Base-by-base conservation (phyloP, 257 asterid species). In the Solanum paucissectum region DNA sequence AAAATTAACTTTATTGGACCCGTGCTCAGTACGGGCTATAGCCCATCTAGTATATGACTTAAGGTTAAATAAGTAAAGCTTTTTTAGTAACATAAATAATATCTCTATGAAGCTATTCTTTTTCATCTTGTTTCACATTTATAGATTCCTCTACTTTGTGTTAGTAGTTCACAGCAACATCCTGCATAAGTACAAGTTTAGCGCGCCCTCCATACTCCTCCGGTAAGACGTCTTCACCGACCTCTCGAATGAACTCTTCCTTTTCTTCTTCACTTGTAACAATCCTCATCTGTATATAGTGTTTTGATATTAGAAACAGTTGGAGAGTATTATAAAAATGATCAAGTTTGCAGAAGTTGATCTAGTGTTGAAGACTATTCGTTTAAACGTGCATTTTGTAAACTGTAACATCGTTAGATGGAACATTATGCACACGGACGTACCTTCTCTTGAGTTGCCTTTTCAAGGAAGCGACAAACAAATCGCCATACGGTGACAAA, bases 191-290 rank as follows among this genome's bases (percentile, higher is more conserved):
- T n/a, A 87, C 89, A 21, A 89, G 90, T 69, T 93, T 89, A 52
- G 97, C 94, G 55, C 77, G 83, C 69, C 99, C 98, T 16, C 98
- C 99, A 83, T 94, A 93, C 88, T 93, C 97, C 91, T 91, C 98
- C 2, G 97, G 96, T 88, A 96, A 90, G 11, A 86, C 92, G 44
- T 93, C 98, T 88, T 94, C 96, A 5, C 97, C 95, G 3, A 96
- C 82, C 14, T 93, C 92, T 85, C 88, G 25, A 13, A 90, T 23
- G 83, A 95, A 88, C 32, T 93, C 90, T 88, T 64, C 79, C 62
- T 69, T 88, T 84, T 95, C 94, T 82, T 93, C 98, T 73, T 96
- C 98, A 74, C 86, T 94, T 4, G 85, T 91, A 86, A 95, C 96
- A 7, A 93, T 92, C 75, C 92, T 91, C 32, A 95, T 84, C 98